Percentiles rank a stretch among this genome's conserved stretches.
Evolutionary conservation across 2,329 filamentous ascomycete genomes (phyloP).

Genomic region (Apiospora marii): DNA sequence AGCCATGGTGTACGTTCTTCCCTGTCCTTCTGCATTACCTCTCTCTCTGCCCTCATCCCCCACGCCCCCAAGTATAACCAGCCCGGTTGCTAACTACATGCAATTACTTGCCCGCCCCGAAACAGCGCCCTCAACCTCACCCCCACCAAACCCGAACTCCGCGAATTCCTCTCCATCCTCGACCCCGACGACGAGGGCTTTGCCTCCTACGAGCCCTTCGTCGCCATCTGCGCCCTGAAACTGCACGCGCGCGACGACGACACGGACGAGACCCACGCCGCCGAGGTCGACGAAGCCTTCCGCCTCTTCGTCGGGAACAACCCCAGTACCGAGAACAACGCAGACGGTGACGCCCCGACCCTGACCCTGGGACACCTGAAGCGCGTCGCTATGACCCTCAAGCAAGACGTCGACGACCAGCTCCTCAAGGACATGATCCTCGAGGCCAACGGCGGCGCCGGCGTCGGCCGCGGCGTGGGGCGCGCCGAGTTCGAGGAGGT

Average conservation of each 20-base stretch:
- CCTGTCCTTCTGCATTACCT: conserved; percentile 21
- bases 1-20: conserved; percentile 70
- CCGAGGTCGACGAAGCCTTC: conserved; percentile 84
- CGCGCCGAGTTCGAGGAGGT: conserved; percentile 85
- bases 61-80: not conserved
- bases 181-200: conserved; percentile 84
- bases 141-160: conserved; percentile 71
- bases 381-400: conserved; percentile 80
- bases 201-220: conserved; percentile 81
- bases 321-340: conserved; percentile 33
- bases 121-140: conserved; percentile 83
- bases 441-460: conserved; percentile 86
- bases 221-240: conserved; percentile 88
- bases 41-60: not conserved
- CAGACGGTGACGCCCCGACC: conserved; percentile 46
- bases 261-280: conserved; percentile 58
- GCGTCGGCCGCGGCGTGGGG: conserved; percentile 74
- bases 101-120: no score
- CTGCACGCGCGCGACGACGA: conserved; percentile 68
- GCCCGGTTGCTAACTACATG: not conserved
- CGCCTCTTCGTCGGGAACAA: conserved; percentile 73
- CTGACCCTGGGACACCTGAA: conserved; percentile 84
- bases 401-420: conserved; percentile 85
- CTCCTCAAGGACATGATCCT: conserved; percentile 92
- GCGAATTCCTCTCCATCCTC: conserved; percentile 79